phyloP scores from a whole-genome alignment of 1,139 yeast genomes.

The Taiozyma onychis region DNA sequence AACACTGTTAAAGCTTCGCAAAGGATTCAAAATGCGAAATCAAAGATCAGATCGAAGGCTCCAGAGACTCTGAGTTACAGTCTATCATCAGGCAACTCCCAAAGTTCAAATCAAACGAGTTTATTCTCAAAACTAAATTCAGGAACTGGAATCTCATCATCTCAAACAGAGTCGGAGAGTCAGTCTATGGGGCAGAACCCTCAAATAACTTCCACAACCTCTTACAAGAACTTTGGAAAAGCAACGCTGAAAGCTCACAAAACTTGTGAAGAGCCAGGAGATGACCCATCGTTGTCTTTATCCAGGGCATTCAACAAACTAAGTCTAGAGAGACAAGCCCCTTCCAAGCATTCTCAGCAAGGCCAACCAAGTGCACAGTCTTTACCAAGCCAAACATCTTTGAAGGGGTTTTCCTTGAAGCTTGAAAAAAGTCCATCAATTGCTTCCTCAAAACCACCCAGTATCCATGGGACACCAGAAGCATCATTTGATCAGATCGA shows the following conservation, averaged over 20 bases:
- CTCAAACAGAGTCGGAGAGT: background rate
- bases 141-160: background rate
- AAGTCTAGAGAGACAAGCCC: conserved; percentile 1
- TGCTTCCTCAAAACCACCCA: background rate
- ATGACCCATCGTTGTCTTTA: conserved; percentile 3
- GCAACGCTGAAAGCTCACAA: background rate
- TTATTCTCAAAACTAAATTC: background rate
- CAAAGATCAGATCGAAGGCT: background rate
- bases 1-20: background rate
- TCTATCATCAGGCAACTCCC: background rate
- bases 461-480: conserved; percentile 5
- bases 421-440: background rate
- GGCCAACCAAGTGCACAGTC: background rate
- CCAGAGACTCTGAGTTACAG: background rate
- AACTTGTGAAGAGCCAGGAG: background rate
- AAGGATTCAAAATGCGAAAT: background rate
- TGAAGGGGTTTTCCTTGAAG: conserved; percentile 3
- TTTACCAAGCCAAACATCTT: background rate
- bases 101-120: background rate
- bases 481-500: conserved; percentile 15
- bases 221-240: background rate
- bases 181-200: background rate
- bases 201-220: background rate
- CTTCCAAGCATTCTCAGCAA: background rate
- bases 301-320: conserved; percentile 7